phyloP scores from a whole-genome alignment of 257 asterid genomes.

The Fraxinus pennsylvanica region DNA sequence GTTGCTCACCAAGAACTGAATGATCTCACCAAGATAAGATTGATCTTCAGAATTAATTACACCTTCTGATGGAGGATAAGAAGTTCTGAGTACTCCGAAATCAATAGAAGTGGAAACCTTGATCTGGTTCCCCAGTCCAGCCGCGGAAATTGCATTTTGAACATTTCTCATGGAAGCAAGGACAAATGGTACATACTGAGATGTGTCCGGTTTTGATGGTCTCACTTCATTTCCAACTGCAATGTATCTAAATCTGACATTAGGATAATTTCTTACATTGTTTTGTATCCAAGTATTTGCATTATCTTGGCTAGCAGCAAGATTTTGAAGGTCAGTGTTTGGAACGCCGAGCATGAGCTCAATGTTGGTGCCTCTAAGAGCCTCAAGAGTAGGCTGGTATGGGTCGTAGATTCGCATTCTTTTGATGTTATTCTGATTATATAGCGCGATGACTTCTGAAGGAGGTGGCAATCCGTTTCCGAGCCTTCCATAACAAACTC shows the following conservation, averaged over 20 bases:
- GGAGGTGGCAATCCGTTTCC: constrained; percentile 20
- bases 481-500: constrained; percentile 22
- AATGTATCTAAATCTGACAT: constrained; percentile 30
- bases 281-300: constrained; percentile 28
- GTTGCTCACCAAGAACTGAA: constrained; percentile 4
- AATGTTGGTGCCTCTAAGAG: constrained; percentile 16
- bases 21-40: neutral
- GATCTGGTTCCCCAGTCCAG: constrained; percentile 1
- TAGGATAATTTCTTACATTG: neutral
- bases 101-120: constrained; percentile 20
- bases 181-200: neutral
- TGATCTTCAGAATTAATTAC: neutral
- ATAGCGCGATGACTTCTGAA: constrained; percentile 4
- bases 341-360: constrained; percentile 23
- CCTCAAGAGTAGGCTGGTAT: neutral
- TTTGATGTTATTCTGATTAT: constrained; percentile 10
- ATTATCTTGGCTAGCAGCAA: constrained; percentile 4
- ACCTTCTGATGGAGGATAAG: constrained; percentile 23
- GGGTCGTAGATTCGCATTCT: constrained; percentile 23
- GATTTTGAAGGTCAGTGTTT: constrained; percentile 13
- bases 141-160: neutral
- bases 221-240: constrained; percentile 29
- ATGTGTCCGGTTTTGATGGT: neutral
- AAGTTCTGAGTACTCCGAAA: neutral
- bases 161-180: constrained; percentile 14